Evolutionary conservation across 208 protist genomes (phyloP), one percentile per base, ranked within the genome.

Genomic region (Eutreptiella sp.): DNA sequence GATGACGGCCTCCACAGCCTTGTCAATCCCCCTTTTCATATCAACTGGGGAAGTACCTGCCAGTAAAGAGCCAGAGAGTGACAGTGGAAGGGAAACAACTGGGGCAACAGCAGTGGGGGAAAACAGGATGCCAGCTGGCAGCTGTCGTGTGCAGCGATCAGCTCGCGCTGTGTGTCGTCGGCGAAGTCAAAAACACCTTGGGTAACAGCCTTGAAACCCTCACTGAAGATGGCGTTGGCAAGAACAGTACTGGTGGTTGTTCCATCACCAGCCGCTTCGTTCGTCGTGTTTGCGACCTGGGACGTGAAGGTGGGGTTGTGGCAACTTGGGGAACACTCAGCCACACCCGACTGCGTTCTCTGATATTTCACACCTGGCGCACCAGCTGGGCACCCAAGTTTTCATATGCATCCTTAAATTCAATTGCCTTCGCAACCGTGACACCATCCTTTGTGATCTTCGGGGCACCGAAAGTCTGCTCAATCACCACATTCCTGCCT

Each of bases 391-490:
- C 98, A 46, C 97, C 97, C 38, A 99, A 69, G 79, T 99, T 99
- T 68, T 97, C 81, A 58, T 89, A 95, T 57, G 81, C 88, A 78
- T 99, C 88, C 63, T 89, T 78, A 68, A 99, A 98, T 70, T 99
- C 95, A 67, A 99, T 97, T 46, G 83, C 71, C 83, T 99, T 99
- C 26, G 97, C 98, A 1, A 99, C 98, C 23, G 97, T 99, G 16
- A 99, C 97, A 75, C 97, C 97, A 63, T 99, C 97, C 81, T 99
- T 99, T 38, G 97, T 99, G 77, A 99, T 99, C 63, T 99, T 98
- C 27, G 97, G 97, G 34, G 84, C 67, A 29, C 94, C 93, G 76
- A 95, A 99, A 28, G 84, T 73, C 81, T 98, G 94, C 61, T 99
- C 96, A 3, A 99, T 83, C 26, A 99, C 88, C 0, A 99, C 96